Evolutionary conservation across 1,284 basidiomycete species (phyloP).

Genomic region (Pascua guehoae): DNA sequence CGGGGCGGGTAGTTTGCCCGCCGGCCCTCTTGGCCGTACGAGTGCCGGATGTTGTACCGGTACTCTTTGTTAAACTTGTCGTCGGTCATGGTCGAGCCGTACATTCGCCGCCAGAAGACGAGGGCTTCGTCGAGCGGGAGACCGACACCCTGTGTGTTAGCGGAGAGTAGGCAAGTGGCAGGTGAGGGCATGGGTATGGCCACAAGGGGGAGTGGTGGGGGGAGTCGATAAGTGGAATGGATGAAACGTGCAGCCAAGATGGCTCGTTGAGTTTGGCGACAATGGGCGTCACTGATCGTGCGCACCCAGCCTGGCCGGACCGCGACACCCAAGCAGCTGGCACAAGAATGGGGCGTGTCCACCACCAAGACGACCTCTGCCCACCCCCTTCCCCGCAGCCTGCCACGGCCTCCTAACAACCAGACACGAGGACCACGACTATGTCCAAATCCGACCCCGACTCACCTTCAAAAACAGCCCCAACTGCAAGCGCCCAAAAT

Average conservation of each 20-base stretch:
- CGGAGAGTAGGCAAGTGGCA: neutral
- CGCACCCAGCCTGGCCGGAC: no score
- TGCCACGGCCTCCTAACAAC: no score
- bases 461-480: constrained; percentile 89
- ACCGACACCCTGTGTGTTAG: constrained; percentile 69
- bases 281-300: no score
- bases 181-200: no score
- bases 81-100: constrained; percentile 68
- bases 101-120: constrained; percentile 88
- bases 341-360: no score
- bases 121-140: constrained; percentile 93
- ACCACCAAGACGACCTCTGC: no score
- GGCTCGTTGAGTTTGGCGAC: no score
- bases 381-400: no score
- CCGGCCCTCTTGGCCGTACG: constrained; percentile 90
- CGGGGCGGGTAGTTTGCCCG: constrained; percentile 91
- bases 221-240: no score
- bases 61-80: constrained; percentile 99
- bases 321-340: no score
- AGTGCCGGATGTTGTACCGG: constrained; percentile 95
- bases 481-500: constrained; percentile 87
- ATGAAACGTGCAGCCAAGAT: no score
- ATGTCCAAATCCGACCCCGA: neutral
- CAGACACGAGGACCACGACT: no score
- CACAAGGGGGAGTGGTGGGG: neutral